Percentiles rank a stretch among this genome's conserved stretches.
Conservation (phyloP, 2,329 filamentous ascomycete species). For the Claviceps digitariae region DNA sequence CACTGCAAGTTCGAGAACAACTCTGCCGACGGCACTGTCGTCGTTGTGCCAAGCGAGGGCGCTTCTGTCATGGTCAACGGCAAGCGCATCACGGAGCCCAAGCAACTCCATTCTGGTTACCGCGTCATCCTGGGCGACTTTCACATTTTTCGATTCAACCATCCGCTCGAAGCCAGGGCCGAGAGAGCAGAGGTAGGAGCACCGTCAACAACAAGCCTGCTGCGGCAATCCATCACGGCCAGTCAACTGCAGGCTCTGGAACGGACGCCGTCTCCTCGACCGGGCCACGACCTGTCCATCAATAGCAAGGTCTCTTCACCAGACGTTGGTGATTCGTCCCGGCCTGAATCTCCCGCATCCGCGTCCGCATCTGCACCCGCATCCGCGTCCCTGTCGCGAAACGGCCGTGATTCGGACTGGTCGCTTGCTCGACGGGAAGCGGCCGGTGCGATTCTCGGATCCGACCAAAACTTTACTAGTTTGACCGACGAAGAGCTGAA, state of each 20-base stretch:
- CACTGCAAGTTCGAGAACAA: conserved; percentile 89
- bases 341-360: conserved; percentile 67
- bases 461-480: conserved; percentile 81
- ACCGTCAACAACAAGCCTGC: conserved; percentile 38
- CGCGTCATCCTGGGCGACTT: conserved; percentile 95
- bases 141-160: conserved; percentile 97
- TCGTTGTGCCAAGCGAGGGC: conserved; percentile 75
- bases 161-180: conserved; percentile 87
- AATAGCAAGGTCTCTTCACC: conserved; percentile 61
- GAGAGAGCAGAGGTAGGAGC: conserved; percentile 73
- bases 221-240: conserved; percentile 67
- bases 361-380: conserved; percentile 56
- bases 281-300: conserved; percentile 60
- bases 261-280: conserved; percentile 33
- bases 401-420: conserved; percentile 80
- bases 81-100: conserved; percentile 73
- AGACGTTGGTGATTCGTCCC: conserved; percentile 63
- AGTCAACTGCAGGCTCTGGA: conserved; percentile 48
- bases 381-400: conserved; percentile 48
- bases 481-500: conserved; percentile 92
- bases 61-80: conserved; percentile 98
- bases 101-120: conserved; percentile 78
- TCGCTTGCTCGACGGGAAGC: conserved; percentile 86
- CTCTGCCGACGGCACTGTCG: conserved; percentile 71
- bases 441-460: conserved; percentile 76